Conservation (phyloP, 75 land plant species). For the Cupressus sempervirens region DNA sequence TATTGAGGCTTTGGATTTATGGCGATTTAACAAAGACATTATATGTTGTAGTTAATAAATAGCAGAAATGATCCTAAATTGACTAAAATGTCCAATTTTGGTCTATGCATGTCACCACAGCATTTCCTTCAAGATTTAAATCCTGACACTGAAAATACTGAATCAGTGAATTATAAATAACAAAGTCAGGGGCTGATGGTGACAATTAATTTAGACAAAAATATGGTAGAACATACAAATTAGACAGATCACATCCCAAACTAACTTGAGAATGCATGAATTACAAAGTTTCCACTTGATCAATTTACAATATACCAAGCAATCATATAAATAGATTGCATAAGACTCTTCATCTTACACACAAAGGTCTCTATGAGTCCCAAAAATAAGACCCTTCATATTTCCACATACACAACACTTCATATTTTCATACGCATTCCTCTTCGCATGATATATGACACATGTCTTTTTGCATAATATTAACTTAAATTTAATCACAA, state of each 20-base stretch:
- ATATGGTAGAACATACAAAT: not conserved
- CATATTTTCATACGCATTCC: too few species aligned
- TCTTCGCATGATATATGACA: too few species aligned
- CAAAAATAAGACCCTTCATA: too few species aligned
- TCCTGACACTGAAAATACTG: not conserved
- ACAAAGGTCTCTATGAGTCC: too few species aligned
- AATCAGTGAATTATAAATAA: not conserved
- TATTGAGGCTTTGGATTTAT: not conserved
- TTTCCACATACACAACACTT: too few species aligned
- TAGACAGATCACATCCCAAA: not conserved
- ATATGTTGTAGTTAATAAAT: not conserved
- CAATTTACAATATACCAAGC: too few species aligned
- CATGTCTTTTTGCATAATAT: too few species aligned
- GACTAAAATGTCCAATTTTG: not conserved
- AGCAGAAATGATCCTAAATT: not conserved
- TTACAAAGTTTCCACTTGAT: too few species aligned
- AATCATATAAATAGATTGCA: too few species aligned
- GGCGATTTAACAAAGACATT: not conserved
- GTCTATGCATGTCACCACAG: not conserved
- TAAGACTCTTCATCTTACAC: too few species aligned
- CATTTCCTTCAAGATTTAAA: not conserved
- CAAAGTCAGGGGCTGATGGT: not conserved
- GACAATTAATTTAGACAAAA: not conserved
- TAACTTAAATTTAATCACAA: too few species aligned
- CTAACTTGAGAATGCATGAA: not conserved